Base-by-base conservation (phyloP, 139 green algal species). In the Auxenochlorella pyrenoidosa region DNA sequence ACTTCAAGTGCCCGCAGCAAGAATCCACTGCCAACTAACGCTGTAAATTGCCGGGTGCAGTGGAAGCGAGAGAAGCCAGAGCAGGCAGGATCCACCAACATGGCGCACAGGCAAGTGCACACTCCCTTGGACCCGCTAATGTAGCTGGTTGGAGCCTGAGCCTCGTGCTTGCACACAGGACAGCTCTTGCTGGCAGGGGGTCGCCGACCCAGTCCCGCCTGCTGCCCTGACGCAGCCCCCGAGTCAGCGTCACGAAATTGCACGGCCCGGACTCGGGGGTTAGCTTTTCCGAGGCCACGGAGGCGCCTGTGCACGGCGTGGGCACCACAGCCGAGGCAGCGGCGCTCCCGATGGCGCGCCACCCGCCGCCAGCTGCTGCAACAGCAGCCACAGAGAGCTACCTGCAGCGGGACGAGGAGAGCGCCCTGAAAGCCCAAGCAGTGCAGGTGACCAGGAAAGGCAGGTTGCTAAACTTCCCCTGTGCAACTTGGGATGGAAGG, bases 211-310 rank as follows among this genome's bases (percentile, higher is more conserved):
- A 63, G 18, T 2, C 54, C 38, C 24, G 63, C 63, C 28, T 34
- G 63, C 63, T 34, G 63, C 21, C 63, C 28, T 13, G 24, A n/a
- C 16, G 68, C 72, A 81, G 75, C 40, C 75, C 43, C 13, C 75
- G 43, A 18, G 80, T 85, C 24, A 26, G 40, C 0, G 80, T 41
- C 60, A 76, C 80, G 26, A 76, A 63, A 40, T 63, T 85, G 80
- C 80, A 63, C 60, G 80, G 80, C 30, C 80, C 80, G 1, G 80
- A 85, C 28, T 2, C 18, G 40, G 80, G 80, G 15, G 12, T 85
- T 18, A 77, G 40, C 60, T 85, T 36, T 8, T 40, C 66, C 59
- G 60, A 85, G 30, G 80, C 80, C 30, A 76, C 80, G 26, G 32
- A 72, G 58, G 58, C 51, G 36, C 40, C 51, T 26, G 54, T 63